phyloP scores from a whole-genome alignment of 176 grass and related monocot genomes.

The Avena eriantha region DNA sequence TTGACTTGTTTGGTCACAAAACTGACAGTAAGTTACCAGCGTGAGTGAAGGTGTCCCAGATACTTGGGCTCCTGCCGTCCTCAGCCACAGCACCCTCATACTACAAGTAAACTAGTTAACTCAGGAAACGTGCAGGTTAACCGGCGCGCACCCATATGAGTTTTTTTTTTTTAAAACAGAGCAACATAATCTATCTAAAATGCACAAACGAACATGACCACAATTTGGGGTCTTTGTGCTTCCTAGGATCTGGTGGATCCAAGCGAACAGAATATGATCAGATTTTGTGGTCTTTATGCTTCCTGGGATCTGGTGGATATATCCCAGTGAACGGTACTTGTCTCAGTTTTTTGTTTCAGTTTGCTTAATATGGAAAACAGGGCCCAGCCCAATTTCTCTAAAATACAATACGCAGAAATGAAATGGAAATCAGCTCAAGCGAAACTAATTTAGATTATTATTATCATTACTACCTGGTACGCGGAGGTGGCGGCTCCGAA shows the following conservation, averaged over 20 bases:
- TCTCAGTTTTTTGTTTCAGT: not conserved
- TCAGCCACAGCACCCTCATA: constrained; percentile 36
- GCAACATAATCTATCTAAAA: too few relatives aligned
- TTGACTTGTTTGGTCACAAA: not conserved
- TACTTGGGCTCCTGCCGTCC: constrained; percentile 49
- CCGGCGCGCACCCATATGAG: too few relatives aligned
- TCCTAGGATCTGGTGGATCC: not conserved
- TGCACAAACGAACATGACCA: not conserved
- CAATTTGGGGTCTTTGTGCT: not conserved
- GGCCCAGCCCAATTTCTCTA: not conserved
- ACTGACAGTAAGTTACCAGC: not conserved
- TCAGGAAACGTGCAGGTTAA: not conserved
- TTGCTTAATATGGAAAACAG: not conserved
- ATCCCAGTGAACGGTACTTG: not conserved
- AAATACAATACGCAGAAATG: too few relatives aligned
- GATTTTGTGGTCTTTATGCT: not conserved
- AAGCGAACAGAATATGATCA: not conserved
- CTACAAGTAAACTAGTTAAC: not conserved
- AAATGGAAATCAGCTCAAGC: not conserved
- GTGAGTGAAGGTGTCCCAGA: constrained; percentile 45
- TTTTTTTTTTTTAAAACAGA: too few relatives aligned
- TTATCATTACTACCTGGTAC: not conserved
- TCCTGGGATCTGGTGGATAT: not conserved
- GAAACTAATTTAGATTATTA: not conserved
- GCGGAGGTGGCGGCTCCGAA: constrained; percentile 25